Conservation (phyloP, 345 rosid species). For the Moringa oleifera region DNA sequence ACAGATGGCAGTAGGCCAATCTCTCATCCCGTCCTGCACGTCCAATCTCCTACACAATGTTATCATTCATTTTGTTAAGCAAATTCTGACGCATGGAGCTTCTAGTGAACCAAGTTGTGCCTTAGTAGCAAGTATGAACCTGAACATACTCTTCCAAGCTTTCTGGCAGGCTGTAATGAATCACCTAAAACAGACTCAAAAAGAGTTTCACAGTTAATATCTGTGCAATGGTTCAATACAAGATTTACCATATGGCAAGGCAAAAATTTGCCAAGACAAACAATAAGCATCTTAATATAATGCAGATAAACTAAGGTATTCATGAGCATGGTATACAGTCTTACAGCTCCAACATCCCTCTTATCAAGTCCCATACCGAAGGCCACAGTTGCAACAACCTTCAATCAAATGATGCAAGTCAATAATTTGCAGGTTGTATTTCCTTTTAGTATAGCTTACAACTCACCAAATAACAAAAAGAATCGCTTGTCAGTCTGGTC, state of each 20-base stretch:
- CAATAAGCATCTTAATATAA: not conserved
- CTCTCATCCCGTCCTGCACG: slow-evolving; percentile 97
- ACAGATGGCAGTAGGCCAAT: slow-evolving; percentile 79
- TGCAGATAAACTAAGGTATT: slow-evolving; percentile 18
- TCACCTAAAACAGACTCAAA: slow-evolving; percentile 50
- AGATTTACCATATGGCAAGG: not conserved
- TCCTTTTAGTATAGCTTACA: slow-evolving; percentile 9
- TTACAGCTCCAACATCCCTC: slow-evolving; percentile 95
- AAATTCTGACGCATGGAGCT: slow-evolving; percentile 8
- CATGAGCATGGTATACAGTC: slow-evolving; percentile 25
- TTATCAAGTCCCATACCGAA: slow-evolving; percentile 99
- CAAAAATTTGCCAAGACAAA: not conserved
- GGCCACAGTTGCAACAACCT: slow-evolving; percentile 99
- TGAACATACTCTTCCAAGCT: slow-evolving; percentile 99
- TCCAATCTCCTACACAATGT: slow-evolving; percentile 66
- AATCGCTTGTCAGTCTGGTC: slow-evolving; percentile 8
- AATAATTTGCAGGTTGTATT: slow-evolving; percentile 15
- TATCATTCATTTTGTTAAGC: slow-evolving; percentile 15
- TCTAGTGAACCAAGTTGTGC: slow-evolving; percentile 8
- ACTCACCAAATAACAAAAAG: slow-evolving; percentile 15
- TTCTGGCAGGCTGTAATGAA: slow-evolving; percentile 92
- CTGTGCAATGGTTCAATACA: not conserved
- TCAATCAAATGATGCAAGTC: slow-evolving; percentile 20
- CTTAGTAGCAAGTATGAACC: slow-evolving; percentile 39
- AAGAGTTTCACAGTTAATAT: slow-evolving; percentile 4